These are phyloP conservation scores for Funneliformis geosporum DNA, from an alignment of 192 early-diverging fungal genomes.

Conservation along the genomic window DNA sequence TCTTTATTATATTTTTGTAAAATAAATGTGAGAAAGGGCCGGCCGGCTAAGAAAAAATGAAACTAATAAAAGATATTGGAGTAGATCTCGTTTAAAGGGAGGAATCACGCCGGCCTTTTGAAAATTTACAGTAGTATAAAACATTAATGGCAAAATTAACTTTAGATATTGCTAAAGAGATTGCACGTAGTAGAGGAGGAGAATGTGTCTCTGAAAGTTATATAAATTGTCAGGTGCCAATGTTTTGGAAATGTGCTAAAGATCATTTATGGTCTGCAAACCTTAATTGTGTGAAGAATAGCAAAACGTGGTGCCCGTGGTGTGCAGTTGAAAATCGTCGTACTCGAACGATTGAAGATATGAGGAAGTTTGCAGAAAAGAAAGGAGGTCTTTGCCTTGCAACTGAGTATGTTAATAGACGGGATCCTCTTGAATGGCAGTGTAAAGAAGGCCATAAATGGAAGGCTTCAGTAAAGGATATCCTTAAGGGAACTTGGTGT, in stretches of 20 bases:
- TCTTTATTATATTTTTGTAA: too few species aligned
- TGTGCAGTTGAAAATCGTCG: too few species aligned
- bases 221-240: not conserved
- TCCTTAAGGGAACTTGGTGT: slow-evolving; percentile 30
- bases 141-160: slow-evolving; percentile 11
- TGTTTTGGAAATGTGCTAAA: slow-evolving; percentile 9
- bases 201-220: not conserved
- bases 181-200: not conserved
- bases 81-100: too few species aligned
- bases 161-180: slow-evolving; percentile 1
- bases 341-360: not conserved
- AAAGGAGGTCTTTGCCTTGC: slow-evolving; percentile 26
- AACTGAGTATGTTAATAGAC: slow-evolving; percentile 30
- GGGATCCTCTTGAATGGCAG: slow-evolving; percentile 28
- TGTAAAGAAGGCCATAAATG: slow-evolving; percentile 25
- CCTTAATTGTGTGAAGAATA: not conserved
- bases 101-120: not conserved
- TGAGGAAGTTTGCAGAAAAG: slow-evolving; percentile 3
- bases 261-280: not conserved
- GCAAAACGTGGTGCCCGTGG: too few species aligned
- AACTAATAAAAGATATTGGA: too few species aligned
- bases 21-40: too few species aligned
- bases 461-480: slow-evolving; percentile 15
- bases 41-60: too few species aligned
- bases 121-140: not conserved